Evolutionary conservation across 768 basidiomycete genomes (phyloP).

Genomic region (Serendipita sp.): DNA sequence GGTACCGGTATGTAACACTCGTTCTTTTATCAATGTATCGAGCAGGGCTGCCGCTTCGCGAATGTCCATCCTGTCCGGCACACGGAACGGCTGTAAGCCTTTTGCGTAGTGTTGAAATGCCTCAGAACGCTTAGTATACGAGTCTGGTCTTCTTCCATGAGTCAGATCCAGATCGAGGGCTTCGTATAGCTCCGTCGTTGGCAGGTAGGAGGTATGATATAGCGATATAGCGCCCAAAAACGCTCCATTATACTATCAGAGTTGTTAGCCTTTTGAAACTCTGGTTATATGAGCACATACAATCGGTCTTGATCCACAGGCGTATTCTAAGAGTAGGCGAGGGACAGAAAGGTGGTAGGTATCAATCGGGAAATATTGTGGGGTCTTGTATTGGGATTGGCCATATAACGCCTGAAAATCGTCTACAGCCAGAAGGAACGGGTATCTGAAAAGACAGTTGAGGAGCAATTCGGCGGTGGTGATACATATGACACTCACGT

Average conservation of each 20-base stretch:
- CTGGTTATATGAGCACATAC: slow-evolving; percentile 21
- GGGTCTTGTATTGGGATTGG: slow-evolving; percentile 51
- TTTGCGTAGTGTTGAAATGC: slow-evolving; percentile 35
- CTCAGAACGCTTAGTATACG: slow-evolving; percentile 39
- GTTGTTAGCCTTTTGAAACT: neutral
- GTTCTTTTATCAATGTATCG: slow-evolving; percentile 55
- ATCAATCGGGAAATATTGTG: slow-evolving; percentile 48
- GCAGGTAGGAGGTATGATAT: slow-evolving; percentile 39
- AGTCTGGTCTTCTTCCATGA: slow-evolving; percentile 26
- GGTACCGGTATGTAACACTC: slow-evolving; percentile 36
- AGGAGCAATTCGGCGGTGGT: neutral
- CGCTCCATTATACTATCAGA: slow-evolving; percentile 43
- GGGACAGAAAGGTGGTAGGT: slow-evolving; percentile 69
- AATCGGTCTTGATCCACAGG: slow-evolving; percentile 49
- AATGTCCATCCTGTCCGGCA: slow-evolving; percentile 42
- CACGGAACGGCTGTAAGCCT: slow-evolving; percentile 33
- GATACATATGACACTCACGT: slow-evolving; percentile 26
- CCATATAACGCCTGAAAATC: slow-evolving; percentile 74
- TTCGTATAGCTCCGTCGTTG: slow-evolving; percentile 47
- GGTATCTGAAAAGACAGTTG: slow-evolving; percentile 30
- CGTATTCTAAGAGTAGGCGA: slow-evolving; percentile 58
- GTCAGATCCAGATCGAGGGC: slow-evolving; percentile 31
- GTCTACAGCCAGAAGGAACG: slow-evolving; percentile 72
- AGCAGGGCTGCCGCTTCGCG: slow-evolving; percentile 60
- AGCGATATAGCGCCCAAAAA: slow-evolving; percentile 54